Evolutionary conservation across 225 moss, liverwort and hornwort species (phyloP), one percentile per base, ranked within the genome.

Genomic region (Rhytidiadelphus loreus): DNA sequence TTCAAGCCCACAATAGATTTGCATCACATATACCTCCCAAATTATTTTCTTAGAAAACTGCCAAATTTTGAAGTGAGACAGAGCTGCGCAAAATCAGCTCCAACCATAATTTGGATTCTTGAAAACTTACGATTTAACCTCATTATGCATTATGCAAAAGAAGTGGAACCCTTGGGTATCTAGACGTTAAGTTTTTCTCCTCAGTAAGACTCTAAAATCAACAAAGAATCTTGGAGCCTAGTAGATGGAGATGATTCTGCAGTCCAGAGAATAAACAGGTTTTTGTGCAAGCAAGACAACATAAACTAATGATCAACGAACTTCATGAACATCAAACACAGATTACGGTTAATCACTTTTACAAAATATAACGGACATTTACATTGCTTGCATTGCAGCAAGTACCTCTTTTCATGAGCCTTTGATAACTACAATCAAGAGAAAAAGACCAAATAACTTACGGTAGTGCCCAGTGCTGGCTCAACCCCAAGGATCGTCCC

Each of bases 401-500:
- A 87, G 77, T 75, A 80, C 75, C 80, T 85, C 82, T 82, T 63
- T 29, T 44, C 61, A 76, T 18, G 43, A 83, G 82, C 32, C 68
- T 82, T 57, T 25, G 20, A 55, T 22, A 58, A 59, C 78, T 60
- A 39, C 7, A 13, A 82, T 60, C 57, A 86, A 52, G 64, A 74
- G 61, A 46, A 35, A 20, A n/a, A 25, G 50, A 72, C 61, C 33
- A 81, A 16, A 44, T 81, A 33, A 61, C 5, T 61, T 28, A 50
- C 50, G 13, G 50, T 50, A 8, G 43, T 58, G 25, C 39, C 68
- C 70, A 75, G 55, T 72, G 78, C 87, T 82, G 10, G 64, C 60
- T 93, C 88, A 95, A 55, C 90, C 89, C 98, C 99, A 99, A 59
- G 99, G 99, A 93, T 99, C 99, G 86, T 99, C 99, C 99, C 99